These are phyloP conservation scores for Lasiosphaeria hispida DNA, from an alignment of 495 filamentous ascomycete species.

Conservation along the genomic window DNA sequence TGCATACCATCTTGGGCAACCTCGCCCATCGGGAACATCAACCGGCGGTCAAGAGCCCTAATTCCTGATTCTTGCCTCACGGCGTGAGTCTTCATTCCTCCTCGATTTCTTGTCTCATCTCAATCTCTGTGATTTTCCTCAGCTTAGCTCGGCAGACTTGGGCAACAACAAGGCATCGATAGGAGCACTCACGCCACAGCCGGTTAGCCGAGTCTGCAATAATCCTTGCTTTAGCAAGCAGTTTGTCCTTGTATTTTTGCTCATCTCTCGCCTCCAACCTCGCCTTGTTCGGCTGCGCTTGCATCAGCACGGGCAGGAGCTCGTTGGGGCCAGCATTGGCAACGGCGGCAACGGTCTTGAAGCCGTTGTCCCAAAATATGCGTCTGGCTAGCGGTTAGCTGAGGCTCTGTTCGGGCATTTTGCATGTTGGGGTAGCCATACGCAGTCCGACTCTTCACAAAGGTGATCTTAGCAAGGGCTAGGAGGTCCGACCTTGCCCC, in stretches of 20 bases:
- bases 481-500: conserved; percentile 73
- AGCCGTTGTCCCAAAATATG: conserved; percentile 75
- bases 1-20: conserved; percentile 14
- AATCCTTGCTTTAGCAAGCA: conserved; percentile 64
- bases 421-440: neutral
- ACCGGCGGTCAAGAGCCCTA: neutral
- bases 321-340: conserved; percentile 67
- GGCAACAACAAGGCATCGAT: conserved; percentile 20
- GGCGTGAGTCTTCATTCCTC: conserved; percentile 29
- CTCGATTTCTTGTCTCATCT: conserved; percentile 46
- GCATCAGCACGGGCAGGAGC: conserved; percentile 65
- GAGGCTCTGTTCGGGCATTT: too few species aligned
- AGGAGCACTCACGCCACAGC: conserved; percentile 60
- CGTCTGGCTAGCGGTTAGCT: conserved; percentile 31
- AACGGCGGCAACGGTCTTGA: conserved; percentile 62
- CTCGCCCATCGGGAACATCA: neutral
- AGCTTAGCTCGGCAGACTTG: neutral
- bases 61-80: neutral
- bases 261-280: conserved; percentile 59
- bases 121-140: conserved; percentile 34
- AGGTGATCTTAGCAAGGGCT: conserved; percentile 70
- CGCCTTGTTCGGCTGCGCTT: conserved; percentile 64
- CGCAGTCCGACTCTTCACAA: conserved; percentile 75
- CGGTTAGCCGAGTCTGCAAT: conserved; percentile 70
- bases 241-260: conserved; percentile 60